Conservation (phyloP, 2,329 filamentous ascomycete genomes). For the Neopestalotiopsis sp. region DNA sequence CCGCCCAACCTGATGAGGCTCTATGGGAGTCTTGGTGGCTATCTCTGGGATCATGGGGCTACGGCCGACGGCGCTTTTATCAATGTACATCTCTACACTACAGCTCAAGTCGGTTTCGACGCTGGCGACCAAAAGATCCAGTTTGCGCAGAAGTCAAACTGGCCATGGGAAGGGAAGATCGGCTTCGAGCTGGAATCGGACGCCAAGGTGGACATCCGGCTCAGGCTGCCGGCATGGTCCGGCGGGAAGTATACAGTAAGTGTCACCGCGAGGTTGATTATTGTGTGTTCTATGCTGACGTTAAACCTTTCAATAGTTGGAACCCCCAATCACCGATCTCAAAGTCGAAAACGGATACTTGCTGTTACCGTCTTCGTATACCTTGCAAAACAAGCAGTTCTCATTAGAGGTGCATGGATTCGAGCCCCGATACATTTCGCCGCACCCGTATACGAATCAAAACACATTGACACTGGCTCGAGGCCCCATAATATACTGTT, state of each 20-base stretch:
- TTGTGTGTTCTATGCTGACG: not conserved
- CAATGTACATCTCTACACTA: conserved; percentile 62
- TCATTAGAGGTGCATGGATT: conserved; percentile 51
- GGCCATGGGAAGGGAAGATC: conserved; percentile 62
- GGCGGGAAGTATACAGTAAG: conserved; percentile 33
- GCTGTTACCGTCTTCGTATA: not conserved
- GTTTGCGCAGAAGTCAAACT: conserved; percentile 57
- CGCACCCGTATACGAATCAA: conserved; percentile 63
- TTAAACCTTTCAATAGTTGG: not conserved
- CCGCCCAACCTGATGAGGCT: conserved; percentile 64
- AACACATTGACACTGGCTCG: conserved; percentile 58
- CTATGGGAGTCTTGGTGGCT: conserved; percentile 62
- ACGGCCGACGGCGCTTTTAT: conserved; percentile 41
- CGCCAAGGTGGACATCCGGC: conserved; percentile 43
- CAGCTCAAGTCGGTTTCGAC: conserved; percentile 49
- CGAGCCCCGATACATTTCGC: conserved; percentile 52
- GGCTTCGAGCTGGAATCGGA: conserved; percentile 47
- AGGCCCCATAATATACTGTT: conserved; percentile 65
- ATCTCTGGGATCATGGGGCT: conserved; percentile 54
- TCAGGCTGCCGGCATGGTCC: conserved; percentile 63
- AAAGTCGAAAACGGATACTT: conserved; percentile 3
- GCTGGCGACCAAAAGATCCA: conserved; percentile 40
- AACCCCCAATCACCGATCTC: not conserved
- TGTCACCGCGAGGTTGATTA: not conserved
- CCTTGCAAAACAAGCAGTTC: conserved; percentile 40